Percentiles rank a stretch among this genome's conserved stretches.
These are phyloP conservation scores for Phycomyces nitens DNA, from an alignment of 192 early-diverging fungal genomes.

Conservation along the genomic window DNA sequence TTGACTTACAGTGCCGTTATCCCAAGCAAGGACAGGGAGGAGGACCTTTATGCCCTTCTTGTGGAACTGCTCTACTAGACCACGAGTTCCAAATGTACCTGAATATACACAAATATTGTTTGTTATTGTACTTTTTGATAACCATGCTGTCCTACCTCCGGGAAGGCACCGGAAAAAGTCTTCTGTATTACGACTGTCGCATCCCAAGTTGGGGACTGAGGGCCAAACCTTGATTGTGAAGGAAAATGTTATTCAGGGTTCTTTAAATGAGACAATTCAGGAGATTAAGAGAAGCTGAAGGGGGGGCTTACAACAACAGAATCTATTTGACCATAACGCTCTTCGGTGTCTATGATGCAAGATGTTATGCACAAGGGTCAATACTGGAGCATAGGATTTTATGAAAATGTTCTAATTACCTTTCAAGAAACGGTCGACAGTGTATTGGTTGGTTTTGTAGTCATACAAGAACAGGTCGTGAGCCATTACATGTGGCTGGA, in stretches of 20 bases:
- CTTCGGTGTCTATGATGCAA: slow-evolving; percentile 8
- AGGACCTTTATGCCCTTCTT: slow-evolving; percentile 7
- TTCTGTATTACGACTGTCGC: slow-evolving; percentile 28
- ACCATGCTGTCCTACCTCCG: slow-evolving; percentile 7
- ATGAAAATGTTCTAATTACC: slow-evolving; percentile 13
- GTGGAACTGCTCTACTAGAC: slow-evolving; percentile 18
- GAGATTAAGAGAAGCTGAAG: background rate
- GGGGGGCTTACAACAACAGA: slow-evolving; percentile 19
- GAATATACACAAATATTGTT: background rate
- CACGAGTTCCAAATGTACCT: slow-evolving; percentile 19
- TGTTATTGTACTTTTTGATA: background rate
- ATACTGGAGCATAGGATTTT: too few species aligned
- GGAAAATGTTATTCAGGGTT: background rate
- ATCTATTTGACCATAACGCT: slow-evolving; percentile 16
- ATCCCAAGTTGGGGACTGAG: slow-evolving; percentile 13
- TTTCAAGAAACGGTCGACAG: slow-evolving; percentile 17
- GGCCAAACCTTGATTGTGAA: slow-evolving; percentile 12
- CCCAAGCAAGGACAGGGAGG: slow-evolving; percentile 13
- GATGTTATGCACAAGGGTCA: background rate
- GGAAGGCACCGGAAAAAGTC: slow-evolving; percentile 23
- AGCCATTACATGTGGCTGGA: slow-evolving; percentile 23
- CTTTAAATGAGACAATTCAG: background rate
- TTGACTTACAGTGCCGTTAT: slow-evolving; percentile 24
- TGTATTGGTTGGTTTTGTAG: slow-evolving; percentile 14
- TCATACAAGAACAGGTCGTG: slow-evolving; percentile 18